These are phyloP conservation scores for Candida sanyiensis DNA, from an alignment of 805 yeast genomes.

Conservation along the genomic window DNA sequence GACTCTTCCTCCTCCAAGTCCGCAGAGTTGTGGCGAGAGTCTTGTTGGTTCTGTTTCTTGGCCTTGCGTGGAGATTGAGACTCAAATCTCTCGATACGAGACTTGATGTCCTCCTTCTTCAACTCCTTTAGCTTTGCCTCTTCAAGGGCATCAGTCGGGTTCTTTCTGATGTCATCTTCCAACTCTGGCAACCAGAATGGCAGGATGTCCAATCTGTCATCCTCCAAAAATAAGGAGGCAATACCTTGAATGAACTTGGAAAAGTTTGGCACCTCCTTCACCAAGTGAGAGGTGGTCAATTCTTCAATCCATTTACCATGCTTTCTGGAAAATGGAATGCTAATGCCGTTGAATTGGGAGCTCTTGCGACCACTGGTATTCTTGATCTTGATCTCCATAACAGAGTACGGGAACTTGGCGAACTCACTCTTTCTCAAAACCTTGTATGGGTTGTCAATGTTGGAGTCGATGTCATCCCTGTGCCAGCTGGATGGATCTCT, in stretches of 20 bases:
- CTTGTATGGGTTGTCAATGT: conserved; percentile 60
- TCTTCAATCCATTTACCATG: conserved; percentile 79
- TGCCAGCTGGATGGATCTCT: conserved; percentile 91
- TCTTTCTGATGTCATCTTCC: conserved; percentile 68
- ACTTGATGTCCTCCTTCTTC: conserved; percentile 37
- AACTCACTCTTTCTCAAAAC: conserved; percentile 82
- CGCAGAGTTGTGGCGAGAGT: neutral
- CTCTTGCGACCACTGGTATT: conserved; percentile 36
- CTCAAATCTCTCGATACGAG: conserved; percentile 32
- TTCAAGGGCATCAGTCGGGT: conserved; percentile 74
- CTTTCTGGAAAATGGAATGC: conserved; percentile 42
- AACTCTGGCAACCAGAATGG: conserved; percentile 96
- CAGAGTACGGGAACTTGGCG: conserved; percentile 76
- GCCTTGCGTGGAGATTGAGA: conserved; percentile 6
- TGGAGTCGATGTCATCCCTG: conserved; percentile 81
- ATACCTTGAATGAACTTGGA: conserved; percentile 92
- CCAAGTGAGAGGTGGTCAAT: conserved; percentile 73
- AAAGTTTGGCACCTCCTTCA: conserved; percentile 90
- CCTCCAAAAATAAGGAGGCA: conserved; percentile 81
- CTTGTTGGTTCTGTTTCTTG: conserved; percentile 6
- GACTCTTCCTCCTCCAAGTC: conserved; percentile 56
- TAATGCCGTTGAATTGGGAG: conserved; percentile 27
- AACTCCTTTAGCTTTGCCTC: conserved; percentile 52
- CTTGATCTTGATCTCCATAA: conserved; percentile 78
- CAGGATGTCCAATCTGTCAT: conserved; percentile 79